Evolutionary conservation across 805 yeast species (phyloP).

Genomic region (Aciculoconidium aculeatum): DNA sequence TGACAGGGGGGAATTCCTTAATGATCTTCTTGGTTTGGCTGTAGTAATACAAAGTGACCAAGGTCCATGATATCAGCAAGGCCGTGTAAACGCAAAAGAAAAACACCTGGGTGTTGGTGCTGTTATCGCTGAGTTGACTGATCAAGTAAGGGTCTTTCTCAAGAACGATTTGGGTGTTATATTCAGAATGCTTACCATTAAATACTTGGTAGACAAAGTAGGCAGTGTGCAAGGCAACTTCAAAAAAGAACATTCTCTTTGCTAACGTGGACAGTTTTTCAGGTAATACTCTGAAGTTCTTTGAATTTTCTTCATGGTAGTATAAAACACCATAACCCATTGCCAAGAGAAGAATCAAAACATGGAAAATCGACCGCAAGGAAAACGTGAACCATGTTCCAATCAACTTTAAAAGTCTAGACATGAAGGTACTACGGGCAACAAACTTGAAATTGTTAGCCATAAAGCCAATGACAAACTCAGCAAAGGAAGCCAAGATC

Average conservation of each 20-base stretch:
- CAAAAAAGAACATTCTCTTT: too few relatives aligned
- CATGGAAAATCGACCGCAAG: slow-evolving; percentile 8
- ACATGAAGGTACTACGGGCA: slow-evolving; percentile 4
- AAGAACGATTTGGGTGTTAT: too few relatives aligned
- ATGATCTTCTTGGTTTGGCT: slow-evolving; percentile 23
- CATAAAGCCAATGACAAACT: slow-evolving; percentile 2
- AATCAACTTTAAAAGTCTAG: slow-evolving; percentile 2
- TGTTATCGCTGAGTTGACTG: too few relatives aligned
- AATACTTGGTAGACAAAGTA: too few relatives aligned
- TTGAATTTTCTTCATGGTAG: slow-evolving; percentile 17
- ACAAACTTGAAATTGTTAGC: slow-evolving; percentile 14
- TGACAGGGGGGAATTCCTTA: slow-evolving; percentile 23
- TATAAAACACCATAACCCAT: slow-evolving; percentile 34
- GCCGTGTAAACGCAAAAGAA: too few relatives aligned
- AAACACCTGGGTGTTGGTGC: background rate
- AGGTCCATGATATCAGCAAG: slow-evolving; percentile 12
- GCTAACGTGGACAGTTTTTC: too few relatives aligned
- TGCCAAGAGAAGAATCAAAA: slow-evolving; percentile 19
- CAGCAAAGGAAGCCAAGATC: slow-evolving; percentile 3
- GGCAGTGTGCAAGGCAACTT: too few relatives aligned
- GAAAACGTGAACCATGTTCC: slow-evolving; percentile 4
- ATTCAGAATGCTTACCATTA: too few relatives aligned
- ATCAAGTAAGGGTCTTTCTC: too few relatives aligned
- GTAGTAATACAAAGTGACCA: slow-evolving; percentile 15
- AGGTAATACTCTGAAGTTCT: slow-evolving; percentile 21